Base-by-base conservation (phyloP, 768 basidiomycete genomes). In the Auriscalpium microsporum region DNA sequence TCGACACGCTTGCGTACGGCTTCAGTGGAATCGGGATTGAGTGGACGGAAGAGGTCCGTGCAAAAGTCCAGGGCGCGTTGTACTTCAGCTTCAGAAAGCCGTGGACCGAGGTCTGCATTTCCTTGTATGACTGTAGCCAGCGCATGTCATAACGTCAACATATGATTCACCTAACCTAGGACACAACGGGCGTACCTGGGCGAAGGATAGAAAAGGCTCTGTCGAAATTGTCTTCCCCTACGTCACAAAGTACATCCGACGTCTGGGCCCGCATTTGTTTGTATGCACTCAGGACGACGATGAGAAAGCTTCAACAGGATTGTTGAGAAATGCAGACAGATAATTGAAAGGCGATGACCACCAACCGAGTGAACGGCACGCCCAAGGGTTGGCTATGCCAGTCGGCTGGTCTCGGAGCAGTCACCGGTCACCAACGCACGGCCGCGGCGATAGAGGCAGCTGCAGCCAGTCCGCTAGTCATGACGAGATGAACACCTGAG, bases 51-150 rank as follows among this genome's bases (percentile, higher is more conserved):
- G 13, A 88, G 75, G 58, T 83, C 80, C 49, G 82, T 78, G 64
- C 87, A 89, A 65, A 90, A 90, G 67, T 89, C 84, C 21, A 90
- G 75, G 16, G 88, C 85, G 55, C 75, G 81, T 59, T 88, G 84
- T 1, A 90, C 75, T 67, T 90, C 88, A 47, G 72, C 74, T 67
- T 87, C 87, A 3, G 85, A 87, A 36, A 90, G 75, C 14, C 77
- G 79, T 35, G 73, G 71, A 14, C 87, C 88, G 78, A 89, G 82
- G 58, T 90, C 88, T 0, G 83, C 83, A 45, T 83, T 84, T 7
- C 88, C 88, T 68, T 90, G 88, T 38, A 90, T 89, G 33, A 90
- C 88, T 90, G 56, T 8, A 8, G n/a, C 28, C 17, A 36, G 28
- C 8, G 37, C 13, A 16, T 9, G 4, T 19, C 17, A 21, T 10